Percentiles rank a stretch among this genome's conserved stretches.
phyloP scores from a whole-genome alignment of 352 stramenopile species.

The Pythium scleroteichum region DNA sequence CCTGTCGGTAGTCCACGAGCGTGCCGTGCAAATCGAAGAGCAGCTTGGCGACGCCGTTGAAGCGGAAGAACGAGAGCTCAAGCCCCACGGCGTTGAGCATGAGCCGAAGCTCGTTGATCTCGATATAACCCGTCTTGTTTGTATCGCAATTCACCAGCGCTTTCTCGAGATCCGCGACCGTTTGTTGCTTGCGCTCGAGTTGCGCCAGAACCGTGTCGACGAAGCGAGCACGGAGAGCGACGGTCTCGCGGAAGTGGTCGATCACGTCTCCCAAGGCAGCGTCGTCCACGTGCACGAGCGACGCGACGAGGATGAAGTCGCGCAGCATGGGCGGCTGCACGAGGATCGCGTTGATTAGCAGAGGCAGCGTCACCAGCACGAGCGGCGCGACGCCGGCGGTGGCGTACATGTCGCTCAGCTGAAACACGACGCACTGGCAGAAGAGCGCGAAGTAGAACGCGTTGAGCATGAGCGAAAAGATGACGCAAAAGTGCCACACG shows the following conservation, averaged over 20 bases:
- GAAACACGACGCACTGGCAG: constrained; percentile 31
- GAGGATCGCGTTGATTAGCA: constrained; percentile 26
- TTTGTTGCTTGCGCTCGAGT: constrained; percentile 17
- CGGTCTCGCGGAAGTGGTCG: constrained; percentile 29
- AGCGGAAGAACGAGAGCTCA: constrained; percentile 31
- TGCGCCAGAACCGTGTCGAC: constrained; percentile 19
- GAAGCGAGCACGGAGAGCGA: constrained; percentile 23
- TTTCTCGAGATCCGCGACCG: constrained; percentile 11
- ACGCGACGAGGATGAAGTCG: constrained; percentile 30
- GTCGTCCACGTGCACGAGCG: constrained; percentile 25
- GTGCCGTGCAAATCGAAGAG: constrained; percentile 27
- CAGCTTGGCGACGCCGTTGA: constrained; percentile 32
- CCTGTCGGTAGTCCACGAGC: constrained; percentile 27
- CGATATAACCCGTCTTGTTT: constrained; percentile 7
- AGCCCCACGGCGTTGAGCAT: constrained; percentile 25
- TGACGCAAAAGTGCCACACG: constrained; percentile 29
- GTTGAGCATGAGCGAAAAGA: constrained; percentile 29
- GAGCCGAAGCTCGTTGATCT: constrained; percentile 24
- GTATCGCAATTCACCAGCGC: constrained; percentile 16
- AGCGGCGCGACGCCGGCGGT: background rate
- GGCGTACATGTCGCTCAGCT: constrained; percentile 17
- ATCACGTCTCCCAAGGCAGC: constrained; percentile 29
- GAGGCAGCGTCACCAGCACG: constrained; percentile 14
- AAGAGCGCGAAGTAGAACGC: constrained; percentile 32
- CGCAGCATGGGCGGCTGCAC: constrained; percentile 31